phyloP scores from a whole-genome alignment of 306 rosid species.

The Lagenaria siceraria region DNA sequence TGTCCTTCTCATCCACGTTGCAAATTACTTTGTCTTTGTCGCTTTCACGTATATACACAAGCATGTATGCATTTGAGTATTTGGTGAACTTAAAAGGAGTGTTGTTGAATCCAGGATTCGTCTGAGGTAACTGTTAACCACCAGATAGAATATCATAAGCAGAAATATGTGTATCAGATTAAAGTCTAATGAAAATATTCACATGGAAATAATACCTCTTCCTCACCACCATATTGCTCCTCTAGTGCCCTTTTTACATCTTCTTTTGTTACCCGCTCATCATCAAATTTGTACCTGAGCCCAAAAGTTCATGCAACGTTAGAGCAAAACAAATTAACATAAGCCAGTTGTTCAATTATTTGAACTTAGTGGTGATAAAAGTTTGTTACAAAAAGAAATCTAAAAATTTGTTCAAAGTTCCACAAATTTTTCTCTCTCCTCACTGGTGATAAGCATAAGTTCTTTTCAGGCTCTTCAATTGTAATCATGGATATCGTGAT shows the following conservation, averaged over 20 bases:
- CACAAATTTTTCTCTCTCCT: background rate
- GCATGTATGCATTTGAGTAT: constrained; percentile 97
- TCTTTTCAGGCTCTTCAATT: background rate
- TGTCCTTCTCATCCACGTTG: constrained; percentile 95
- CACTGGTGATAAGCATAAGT: background rate
- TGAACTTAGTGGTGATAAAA: background rate
- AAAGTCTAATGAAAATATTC: constrained; percentile 4
- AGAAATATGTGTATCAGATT: constrained; percentile 4
- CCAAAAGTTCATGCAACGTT: background rate
- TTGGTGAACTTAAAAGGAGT: constrained; percentile 94
- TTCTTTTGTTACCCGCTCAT: constrained; percentile 95
- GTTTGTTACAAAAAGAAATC: background rate
- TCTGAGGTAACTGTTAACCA: constrained; percentile 67
- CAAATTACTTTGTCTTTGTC: constrained; percentile 96
- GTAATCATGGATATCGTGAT: background rate
- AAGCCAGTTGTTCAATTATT: background rate
- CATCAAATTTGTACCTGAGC: constrained; percentile 87
- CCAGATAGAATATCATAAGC: constrained; percentile 11
- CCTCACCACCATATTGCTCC: constrained; percentile 99
- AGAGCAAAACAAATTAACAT: background rate
- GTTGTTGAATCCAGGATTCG: constrained; percentile 98
- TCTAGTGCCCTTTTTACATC: constrained; percentile 85
- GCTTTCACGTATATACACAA: constrained; percentile 92
- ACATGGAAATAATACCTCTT: constrained; percentile 53
- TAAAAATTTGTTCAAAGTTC: background rate